Conservation (phyloP, 768 basidiomycete genomes). For the Mycena filopes region DNA sequence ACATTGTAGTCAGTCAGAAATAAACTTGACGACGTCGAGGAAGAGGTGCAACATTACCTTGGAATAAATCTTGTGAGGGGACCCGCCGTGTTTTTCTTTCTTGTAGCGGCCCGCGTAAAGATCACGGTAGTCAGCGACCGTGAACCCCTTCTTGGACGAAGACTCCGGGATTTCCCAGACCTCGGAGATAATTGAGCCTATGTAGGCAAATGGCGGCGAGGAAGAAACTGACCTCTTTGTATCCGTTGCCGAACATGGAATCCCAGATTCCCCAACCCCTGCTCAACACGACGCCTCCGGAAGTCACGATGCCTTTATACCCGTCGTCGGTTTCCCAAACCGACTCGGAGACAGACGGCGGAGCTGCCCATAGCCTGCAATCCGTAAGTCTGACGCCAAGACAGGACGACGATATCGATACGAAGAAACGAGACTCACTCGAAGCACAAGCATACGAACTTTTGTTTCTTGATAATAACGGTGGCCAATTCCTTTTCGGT, state of each 20-base stretch:
- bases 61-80: conserved; percentile 3
- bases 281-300: background rate
- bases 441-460: background rate
- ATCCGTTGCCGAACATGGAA: conserved; percentile 1
- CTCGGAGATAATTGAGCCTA: background rate
- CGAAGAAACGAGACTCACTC: conserved; percentile 1
- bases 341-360: background rate
- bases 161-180: background rate
- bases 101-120: conserved; percentile 5
- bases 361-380: background rate
- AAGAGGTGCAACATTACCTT: background rate
- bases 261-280: background rate
- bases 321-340: background rate
- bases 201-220: too few species aligned
- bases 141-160: background rate
- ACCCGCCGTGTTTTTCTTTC: background rate
- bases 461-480: background rate
- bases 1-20: background rate
- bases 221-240: background rate
- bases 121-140: background rate
- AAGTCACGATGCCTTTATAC: conserved; percentile 2
- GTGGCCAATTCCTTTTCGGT: conserved; percentile 8
- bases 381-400: background rate
- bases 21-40: too few species aligned
- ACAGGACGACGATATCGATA: background rate